A percentile compares a stretch with the other conserved stretches of the same genome.
Evolutionary conservation across 1,139 yeast species (phyloP).

Genomic region (Candida dubliniensis): DNA sequence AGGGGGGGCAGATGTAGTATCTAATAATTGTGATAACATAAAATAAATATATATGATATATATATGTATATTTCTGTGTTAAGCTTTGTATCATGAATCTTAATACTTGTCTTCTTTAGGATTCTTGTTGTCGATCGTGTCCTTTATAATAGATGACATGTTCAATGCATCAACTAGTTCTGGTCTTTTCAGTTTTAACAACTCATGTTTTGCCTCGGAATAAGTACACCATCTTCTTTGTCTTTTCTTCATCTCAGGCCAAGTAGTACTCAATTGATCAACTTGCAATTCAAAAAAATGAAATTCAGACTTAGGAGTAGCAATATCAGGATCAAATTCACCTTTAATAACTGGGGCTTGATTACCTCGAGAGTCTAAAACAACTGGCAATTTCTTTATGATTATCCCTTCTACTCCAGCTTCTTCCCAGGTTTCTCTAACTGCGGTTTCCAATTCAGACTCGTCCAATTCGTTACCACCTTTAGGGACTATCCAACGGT

Average conservation of each 20-base stretch:
- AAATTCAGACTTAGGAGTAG: slow-evolving; percentile 71
- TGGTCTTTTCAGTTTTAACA: slow-evolving; percentile 59
- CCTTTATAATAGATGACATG: slow-evolving; percentile 46
- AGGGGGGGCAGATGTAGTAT: neutral
- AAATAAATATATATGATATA: neutral
- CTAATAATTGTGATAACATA: neutral
- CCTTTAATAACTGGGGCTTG: slow-evolving; percentile 52
- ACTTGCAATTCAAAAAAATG: slow-evolving; percentile 80
- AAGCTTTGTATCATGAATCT: neutral
- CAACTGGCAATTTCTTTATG: slow-evolving; percentile 55
- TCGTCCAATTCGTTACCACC: slow-evolving; percentile 96
- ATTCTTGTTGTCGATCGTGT: slow-evolving; percentile 16
- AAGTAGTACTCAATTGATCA: slow-evolving; percentile 52
- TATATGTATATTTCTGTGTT: neutral
- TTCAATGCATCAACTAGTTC: slow-evolving; percentile 70
- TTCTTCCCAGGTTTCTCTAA: slow-evolving; percentile 97
- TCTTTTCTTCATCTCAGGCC: slow-evolving; percentile 73
- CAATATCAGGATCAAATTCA: slow-evolving; percentile 39
- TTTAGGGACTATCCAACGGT: slow-evolving; percentile 87
- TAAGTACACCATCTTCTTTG: slow-evolving; percentile 75
- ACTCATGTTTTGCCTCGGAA: slow-evolving; percentile 67
- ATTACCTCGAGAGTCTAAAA: slow-evolving; percentile 67
- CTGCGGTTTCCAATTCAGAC: slow-evolving; percentile 59
- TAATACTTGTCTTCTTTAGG: neutral
- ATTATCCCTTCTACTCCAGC: slow-evolving; percentile 82